Base-by-base conservation (phyloP, 371 early-diverging fungal species). In the Mortierella sp. region DNA sequence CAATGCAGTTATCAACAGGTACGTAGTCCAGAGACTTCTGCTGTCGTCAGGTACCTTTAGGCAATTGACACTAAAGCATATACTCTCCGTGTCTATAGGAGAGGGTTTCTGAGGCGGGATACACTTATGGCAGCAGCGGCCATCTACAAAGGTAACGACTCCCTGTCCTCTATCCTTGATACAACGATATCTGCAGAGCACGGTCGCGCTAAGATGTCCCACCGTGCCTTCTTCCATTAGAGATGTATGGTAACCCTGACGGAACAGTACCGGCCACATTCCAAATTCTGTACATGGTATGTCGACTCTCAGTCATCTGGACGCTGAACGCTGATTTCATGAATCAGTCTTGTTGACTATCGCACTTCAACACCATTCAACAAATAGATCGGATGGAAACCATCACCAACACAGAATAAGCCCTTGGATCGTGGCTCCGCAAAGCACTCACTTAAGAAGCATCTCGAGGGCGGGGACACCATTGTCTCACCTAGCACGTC, bases 231-330 rank as follows among this genome's bases (percentile, higher is more conserved):
- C 30, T 21, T 19, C 42, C 39, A 56, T 31, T 82, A 93, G 95
- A 94, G 58, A 70, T 96, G 57, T 91, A 97, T 61, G 96, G 96
- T 16, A 89, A 95, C 73, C 82, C 87, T 38, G 97, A 98, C 64
- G 97, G 97, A 16, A 80, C 91, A 1, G 85, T 97, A 26, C 96
- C 98, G 7, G 98, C 98, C 12, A 98, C 98, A 3, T 98, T 97
- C 81, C 94, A 95, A 72, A 86, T 96, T 51, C 83, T 89, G 34
- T 92, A 91, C 61, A 85, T 93, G 88, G 90, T 90, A 86, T 63
- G 72, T 63, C 47, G 51, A 13, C 4, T 19, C 48, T 64, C 49
- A 16, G 21, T 38, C 47, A 39, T 26, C 28, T 38, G 19, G 19
- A 14, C 13, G 41, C 24, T 8, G 21, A 21, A 12, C 50, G 42